phyloP scores from a whole-genome alignment of 139 green algal genomes.

The Haematococcus sp. region DNA sequence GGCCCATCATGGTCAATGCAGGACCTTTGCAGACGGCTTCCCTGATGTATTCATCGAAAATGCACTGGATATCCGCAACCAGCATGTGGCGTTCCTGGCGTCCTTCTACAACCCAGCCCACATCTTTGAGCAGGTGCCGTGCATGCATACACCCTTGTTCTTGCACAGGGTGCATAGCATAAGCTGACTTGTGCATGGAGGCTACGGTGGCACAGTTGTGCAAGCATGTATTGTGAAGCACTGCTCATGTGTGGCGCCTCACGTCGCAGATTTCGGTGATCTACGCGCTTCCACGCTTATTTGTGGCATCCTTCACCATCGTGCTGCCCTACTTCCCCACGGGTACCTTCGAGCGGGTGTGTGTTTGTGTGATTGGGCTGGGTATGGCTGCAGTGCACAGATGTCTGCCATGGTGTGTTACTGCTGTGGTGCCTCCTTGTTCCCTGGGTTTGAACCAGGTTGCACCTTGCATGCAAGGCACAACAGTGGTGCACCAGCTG shows the following conservation, averaged over 20 bases:
- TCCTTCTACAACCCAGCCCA: constrained; percentile 87
- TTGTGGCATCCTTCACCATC: constrained; percentile 94
- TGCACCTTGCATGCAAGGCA: no score
- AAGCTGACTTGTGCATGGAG: not conserved
- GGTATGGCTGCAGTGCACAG: no score
- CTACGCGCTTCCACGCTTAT: constrained; percentile 93
- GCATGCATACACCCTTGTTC: not conserved
- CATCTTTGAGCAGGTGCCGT: constrained; percentile 83
- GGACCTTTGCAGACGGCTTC: constrained; percentile 92
- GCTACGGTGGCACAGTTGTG: not conserved
- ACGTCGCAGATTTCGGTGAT: constrained; percentile 87
- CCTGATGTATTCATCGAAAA: constrained; percentile 94
- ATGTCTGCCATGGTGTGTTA: no score
- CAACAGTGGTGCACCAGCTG: no score
- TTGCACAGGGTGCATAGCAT: not conserved
- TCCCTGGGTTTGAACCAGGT: no score
- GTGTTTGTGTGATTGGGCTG: not conserved
- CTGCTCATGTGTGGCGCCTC: no score
- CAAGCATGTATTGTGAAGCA: not conserved
- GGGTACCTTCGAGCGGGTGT: constrained; percentile 78
- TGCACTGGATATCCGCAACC: constrained; percentile 83
- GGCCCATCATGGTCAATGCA: no score
- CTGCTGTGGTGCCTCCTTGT: no score
- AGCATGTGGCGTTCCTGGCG: constrained; percentile 95
- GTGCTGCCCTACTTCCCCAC: constrained; percentile 99